Conservation (phyloP, 331 rosid species). For the Stylosanthes scabra region DNA sequence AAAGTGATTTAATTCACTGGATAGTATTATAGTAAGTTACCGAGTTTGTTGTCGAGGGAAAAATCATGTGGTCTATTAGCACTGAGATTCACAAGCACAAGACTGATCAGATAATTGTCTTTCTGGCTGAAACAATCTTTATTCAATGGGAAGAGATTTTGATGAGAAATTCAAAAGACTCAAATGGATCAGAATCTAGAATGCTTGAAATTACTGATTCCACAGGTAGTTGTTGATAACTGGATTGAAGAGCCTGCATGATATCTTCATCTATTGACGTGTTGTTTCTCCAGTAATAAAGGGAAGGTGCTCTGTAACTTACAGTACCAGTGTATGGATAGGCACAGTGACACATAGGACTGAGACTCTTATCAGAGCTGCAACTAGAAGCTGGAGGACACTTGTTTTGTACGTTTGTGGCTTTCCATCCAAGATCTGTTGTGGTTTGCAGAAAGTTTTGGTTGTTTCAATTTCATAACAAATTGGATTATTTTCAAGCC, state of each 20-base stretch:
- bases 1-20: conserved; percentile 19
- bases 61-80: conserved; percentile 41
- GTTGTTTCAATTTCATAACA: conserved; percentile 40
- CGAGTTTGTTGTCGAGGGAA: neutral
- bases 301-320: conserved; percentile 49
- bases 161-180: conserved; percentile 32
- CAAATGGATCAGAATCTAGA: neutral
- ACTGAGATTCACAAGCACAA: conserved; percentile 39
- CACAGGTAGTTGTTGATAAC: conserved; percentile 26
- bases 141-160: conserved; percentile 53
- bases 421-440: neutral
- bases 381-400: conserved; percentile 37
- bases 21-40: conserved; percentile 1
- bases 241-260: neutral
- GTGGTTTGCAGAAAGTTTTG: conserved; percentile 34
- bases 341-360: conserved; percentile 68
- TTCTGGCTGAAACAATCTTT: conserved; percentile 45
- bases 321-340: conserved; percentile 54
- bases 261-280: neutral
- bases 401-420: neutral
- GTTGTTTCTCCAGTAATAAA: conserved; percentile 34
- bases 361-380: conserved; percentile 32
- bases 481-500: conserved; percentile 46
- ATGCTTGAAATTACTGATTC: conserved; percentile 47
- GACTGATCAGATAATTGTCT: conserved; percentile 37